Conservation (phyloP, 768 basidiomycete species). For the Mycena polygramma region DNA sequence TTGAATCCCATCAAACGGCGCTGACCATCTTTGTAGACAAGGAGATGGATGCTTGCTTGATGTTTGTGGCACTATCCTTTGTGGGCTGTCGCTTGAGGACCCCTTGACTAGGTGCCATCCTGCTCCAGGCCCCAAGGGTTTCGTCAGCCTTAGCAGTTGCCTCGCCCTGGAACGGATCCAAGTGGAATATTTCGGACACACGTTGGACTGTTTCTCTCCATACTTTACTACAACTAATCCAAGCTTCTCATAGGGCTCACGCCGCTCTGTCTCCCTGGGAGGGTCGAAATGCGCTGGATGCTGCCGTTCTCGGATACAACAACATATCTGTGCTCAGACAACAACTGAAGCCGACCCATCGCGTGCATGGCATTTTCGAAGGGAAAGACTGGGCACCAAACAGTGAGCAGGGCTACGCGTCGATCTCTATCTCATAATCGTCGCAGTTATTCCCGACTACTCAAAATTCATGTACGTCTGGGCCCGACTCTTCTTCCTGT, state of each 20-base stretch:
- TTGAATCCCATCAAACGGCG: no score
- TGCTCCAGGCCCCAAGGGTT: slow-evolving; percentile 79
- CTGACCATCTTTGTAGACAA: slow-evolving; percentile 62
- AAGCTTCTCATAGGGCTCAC: slow-evolving; percentile 69
- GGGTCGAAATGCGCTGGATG: slow-evolving; percentile 86
- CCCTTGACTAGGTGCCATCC: slow-evolving; percentile 79
- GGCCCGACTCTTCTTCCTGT: not conserved
- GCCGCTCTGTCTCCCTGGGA: slow-evolving; percentile 88
- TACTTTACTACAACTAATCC: not conserved
- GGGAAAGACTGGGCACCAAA: slow-evolving; percentile 84
- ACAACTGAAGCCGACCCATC: slow-evolving; percentile 81
- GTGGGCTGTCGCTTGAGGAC: not conserved
- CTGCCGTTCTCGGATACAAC: slow-evolving; percentile 87
- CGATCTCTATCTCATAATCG: not conserved
- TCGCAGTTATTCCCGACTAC: slow-evolving; percentile 85
- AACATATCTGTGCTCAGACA: slow-evolving; percentile 86
- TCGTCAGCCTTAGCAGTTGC: slow-evolving; percentile 73
- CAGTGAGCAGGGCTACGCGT: slow-evolving; percentile 56
- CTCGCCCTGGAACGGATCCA: slow-evolving; percentile 72
- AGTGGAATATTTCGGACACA: slow-evolving; percentile 80
- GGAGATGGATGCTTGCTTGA: slow-evolving; percentile 82
- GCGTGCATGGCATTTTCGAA: slow-evolving; percentile 84
- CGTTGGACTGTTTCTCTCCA: slow-evolving; percentile 59
- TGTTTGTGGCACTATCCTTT: slow-evolving; percentile 55
- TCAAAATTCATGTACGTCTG: slow-evolving; percentile 77